A percentile compares a stretch with the other conserved stretches of the same genome.
These are phyloP conservation scores for Plasmodium reichenowi DNA, from an alignment of 169 alveolate genomes.

Conservation along the genomic window DNA sequence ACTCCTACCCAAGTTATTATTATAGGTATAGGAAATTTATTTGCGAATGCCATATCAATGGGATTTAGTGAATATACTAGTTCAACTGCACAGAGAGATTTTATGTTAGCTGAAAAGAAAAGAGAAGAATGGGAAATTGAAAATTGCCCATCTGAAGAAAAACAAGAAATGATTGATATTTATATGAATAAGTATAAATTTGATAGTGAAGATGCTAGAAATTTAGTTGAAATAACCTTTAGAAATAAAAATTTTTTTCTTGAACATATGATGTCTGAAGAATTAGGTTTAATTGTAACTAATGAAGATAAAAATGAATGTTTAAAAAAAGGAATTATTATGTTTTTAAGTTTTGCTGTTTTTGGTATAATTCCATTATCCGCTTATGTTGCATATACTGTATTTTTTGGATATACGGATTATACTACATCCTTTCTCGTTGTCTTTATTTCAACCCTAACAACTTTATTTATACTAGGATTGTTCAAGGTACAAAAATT, in stretches of 20 bases:
- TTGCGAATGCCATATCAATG: conserved; percentile 94
- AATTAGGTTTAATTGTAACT: conserved; percentile 87
- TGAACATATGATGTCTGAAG: conserved; percentile 94
- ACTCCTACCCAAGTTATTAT: conserved; percentile 90
- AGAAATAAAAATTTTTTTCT: conserved; percentile 89
- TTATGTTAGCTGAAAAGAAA: conserved; percentile 61
- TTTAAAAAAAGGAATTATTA: conserved; percentile 85
- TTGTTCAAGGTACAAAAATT: conserved; percentile 80
- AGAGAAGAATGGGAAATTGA: conserved; percentile 89
- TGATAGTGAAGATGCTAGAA: conserved; percentile 88
- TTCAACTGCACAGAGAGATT: conserved; percentile 87
- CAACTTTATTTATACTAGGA: conserved; percentile 85
- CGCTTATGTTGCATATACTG: conserved; percentile 86
- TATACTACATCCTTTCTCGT: conserved; percentile 80
- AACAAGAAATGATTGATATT: conserved; percentile 90
- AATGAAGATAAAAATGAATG: conserved; percentile 86
- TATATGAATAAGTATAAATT: conserved; percentile 90
- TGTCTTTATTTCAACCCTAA: conserved; percentile 83
- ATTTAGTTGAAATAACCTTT: conserved; percentile 90
- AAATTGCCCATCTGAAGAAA: conserved; percentile 92
- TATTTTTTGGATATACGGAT: conserved; percentile 53
- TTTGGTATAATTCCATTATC: conserved; percentile 91
- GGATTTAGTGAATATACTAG: conserved; percentile 89
- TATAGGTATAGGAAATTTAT: conserved; percentile 90
- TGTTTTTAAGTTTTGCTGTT: conserved; percentile 89